phyloP scores from a whole-genome alignment of 768 basidiomycete genomes.

The Rhodotorula babjevae region DNA sequence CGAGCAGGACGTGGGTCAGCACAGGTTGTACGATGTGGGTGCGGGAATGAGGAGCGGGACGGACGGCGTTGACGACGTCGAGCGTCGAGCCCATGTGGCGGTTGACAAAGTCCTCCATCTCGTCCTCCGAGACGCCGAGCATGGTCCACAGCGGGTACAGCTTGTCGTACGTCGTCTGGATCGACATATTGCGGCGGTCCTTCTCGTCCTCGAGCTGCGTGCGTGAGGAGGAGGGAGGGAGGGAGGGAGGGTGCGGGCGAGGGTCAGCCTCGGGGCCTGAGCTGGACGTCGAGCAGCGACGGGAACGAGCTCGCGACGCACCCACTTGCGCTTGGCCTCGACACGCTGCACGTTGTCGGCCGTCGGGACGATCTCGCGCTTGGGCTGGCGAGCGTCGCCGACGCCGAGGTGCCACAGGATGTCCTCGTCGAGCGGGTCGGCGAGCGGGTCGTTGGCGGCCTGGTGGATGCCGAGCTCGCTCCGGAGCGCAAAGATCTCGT shows the following conservation, averaged over 20 bases:
- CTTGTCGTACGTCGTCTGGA: conserved; percentile 90
- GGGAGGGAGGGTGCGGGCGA: too few relatives aligned
- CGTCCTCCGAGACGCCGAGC: conserved; percentile 69
- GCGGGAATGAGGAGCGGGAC: conserved; percentile 27
- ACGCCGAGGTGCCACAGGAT: conserved; percentile 42
- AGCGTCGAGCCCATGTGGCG: conserved; percentile 68
- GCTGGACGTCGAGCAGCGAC: neutral
- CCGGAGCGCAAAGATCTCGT: conserved; percentile 76
- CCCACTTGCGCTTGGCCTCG: conserved; percentile 51
- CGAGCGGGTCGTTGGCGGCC: neutral
- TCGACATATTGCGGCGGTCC: conserved; percentile 68
- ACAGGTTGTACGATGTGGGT: neutral
- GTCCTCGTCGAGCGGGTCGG: conserved; percentile 39
- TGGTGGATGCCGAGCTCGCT: conserved; percentile 62
- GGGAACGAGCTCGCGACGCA: conserved; percentile 8
- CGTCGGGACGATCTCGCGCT: conserved; percentile 70
- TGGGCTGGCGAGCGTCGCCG: conserved; percentile 51
- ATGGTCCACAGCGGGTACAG: conserved; percentile 85
- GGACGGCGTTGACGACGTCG: conserved; percentile 61
- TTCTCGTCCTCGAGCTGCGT: conserved; percentile 65
- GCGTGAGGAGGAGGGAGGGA: too few relatives aligned
- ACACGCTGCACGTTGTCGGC: conserved; percentile 71
- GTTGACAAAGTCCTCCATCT: conserved; percentile 91
- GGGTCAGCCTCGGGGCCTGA: too few relatives aligned
- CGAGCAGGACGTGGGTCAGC: neutral